Conservation (phyloP, 768 basidiomycete genomes). For the Trichaptum fuscoviolaceum region DNA sequence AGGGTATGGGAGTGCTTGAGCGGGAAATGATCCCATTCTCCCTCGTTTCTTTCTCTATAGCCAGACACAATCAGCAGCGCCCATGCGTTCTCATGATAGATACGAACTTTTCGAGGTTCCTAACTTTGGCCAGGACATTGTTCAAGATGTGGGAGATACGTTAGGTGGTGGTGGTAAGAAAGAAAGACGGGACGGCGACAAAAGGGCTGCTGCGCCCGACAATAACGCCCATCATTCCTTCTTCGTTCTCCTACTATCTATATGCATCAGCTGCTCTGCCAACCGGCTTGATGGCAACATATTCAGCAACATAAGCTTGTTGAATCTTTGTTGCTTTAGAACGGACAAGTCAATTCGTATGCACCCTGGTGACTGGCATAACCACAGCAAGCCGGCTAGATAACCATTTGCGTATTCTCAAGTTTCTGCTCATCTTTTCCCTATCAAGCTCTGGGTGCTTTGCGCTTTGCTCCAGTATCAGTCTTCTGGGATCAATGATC, state of each 20-base stretch:
- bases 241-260: neutral
- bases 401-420: neutral
- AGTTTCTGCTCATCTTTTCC: neutral
- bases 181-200: neutral
- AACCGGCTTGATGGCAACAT: slow-evolving; percentile 1
- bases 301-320: neutral
- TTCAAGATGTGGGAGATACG: neutral
- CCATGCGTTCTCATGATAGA: neutral
- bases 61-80: neutral
- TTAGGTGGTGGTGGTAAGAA: neutral
- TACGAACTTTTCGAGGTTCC: slow-evolving; percentile 10
- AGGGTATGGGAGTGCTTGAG: slow-evolving; percentile 78
- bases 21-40: slow-evolving; percentile 69
- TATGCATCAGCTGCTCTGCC: neutral
- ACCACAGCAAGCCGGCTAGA: neutral
- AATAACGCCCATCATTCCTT: neutral
- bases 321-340: neutral
- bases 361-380: neutral
- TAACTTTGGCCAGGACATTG: neutral
- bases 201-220: neutral
- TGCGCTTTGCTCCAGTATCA: neutral
- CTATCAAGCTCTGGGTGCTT: neutral
- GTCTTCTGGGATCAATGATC: neutral
- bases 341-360: neutral
- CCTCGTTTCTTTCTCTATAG: slow-evolving; percentile 50